Percentiles rank a stretch among this genome's conserved stretches.
phyloP scores from a whole-genome alignment of 257 asterid species.

The Przewalskia tangutica region DNA sequence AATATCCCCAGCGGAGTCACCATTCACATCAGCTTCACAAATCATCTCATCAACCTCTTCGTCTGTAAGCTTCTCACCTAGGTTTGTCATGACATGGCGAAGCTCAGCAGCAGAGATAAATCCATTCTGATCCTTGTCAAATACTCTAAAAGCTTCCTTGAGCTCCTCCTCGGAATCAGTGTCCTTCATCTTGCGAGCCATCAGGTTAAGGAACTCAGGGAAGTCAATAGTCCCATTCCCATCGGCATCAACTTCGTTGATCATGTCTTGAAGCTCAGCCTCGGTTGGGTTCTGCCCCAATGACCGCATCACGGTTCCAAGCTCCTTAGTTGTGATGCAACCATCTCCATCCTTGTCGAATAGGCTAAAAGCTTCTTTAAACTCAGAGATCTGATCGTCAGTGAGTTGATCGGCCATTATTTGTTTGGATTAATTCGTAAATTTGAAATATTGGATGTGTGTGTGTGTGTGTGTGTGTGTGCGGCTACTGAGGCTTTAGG shows the following conservation, averaged over 20 bases:
- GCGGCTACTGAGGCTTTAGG: too few species aligned
- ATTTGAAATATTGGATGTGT: neutral
- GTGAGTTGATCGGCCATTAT: slow-evolving; percentile 12
- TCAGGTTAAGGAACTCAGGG: slow-evolving; percentile 7
- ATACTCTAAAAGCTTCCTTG: slow-evolving; percentile 4
- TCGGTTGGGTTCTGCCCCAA: slow-evolving; percentile 7
- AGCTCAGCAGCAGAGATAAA: slow-evolving; percentile 7
- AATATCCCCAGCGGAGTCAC: too few species aligned
- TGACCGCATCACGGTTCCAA: slow-evolving; percentile 2
- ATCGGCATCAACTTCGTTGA: slow-evolving; percentile 3
- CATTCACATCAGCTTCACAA: slow-evolving; percentile 3
- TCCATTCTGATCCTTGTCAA: slow-evolving; percentile 6
- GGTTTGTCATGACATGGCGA: slow-evolving; percentile 8
- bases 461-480: neutral
- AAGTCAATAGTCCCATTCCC: slow-evolving; percentile 6
- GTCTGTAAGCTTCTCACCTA: slow-evolving; percentile 5
- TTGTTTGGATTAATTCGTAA: neutral
- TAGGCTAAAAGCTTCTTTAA: slow-evolving; percentile 9
- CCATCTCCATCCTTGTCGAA: slow-evolving; percentile 13
- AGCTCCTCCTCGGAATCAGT: slow-evolving; percentile 9
- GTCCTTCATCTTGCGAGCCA: slow-evolving; percentile 9
- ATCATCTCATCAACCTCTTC: slow-evolving; percentile 8
- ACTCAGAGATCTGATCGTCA: slow-evolving; percentile 7
- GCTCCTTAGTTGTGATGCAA: slow-evolving; percentile 6
- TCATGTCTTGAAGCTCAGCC: slow-evolving; percentile 8